Conservation (phyloP, 2,329 filamentous ascomycete species). For the Dothidotthia symphoricarpi region DNA sequence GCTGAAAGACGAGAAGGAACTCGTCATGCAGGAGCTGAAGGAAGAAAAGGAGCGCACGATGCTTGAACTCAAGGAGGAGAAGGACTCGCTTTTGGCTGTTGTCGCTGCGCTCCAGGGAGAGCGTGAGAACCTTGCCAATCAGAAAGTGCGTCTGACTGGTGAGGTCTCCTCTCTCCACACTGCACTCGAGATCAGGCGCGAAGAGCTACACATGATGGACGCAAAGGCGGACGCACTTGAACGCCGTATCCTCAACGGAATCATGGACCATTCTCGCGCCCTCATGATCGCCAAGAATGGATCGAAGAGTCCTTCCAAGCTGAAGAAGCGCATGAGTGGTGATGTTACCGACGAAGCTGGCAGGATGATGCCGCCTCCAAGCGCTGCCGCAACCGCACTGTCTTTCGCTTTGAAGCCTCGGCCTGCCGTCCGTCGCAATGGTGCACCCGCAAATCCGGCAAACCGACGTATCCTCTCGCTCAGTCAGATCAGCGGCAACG, state of each 20-base stretch:
- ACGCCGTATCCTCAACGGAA: conserved; percentile 87
- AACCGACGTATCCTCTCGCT: conserved; percentile 81
- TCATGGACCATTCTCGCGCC: conserved; percentile 92
- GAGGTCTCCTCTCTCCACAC: conserved; percentile 91
- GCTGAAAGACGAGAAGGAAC: conserved; percentile 45
- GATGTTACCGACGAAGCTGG: conserved; percentile 39
- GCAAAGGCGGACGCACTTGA: conserved; percentile 83
- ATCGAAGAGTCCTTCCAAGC: conserved; percentile 38
- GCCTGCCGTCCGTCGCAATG: conserved; percentile 43
- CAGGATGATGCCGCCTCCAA: conserved; percentile 35
- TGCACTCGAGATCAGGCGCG: conserved; percentile 80
- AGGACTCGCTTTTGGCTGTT: conserved; percentile 50
- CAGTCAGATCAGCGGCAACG: conserved; percentile 82
- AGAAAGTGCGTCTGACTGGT: conserved; percentile 76
- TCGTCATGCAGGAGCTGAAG: conserved; percentile 34
- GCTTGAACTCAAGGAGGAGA: conserved; percentile 42
- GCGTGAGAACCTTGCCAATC: conserved; percentile 70
- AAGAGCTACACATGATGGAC: conserved; percentile 91
- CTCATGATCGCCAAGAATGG: conserved; percentile 72
- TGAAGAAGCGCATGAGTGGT: conserved; percentile 34
- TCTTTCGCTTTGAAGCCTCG: conserved; percentile 53
- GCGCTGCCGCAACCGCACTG: conserved; percentile 37
- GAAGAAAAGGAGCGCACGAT: conserved; percentile 38
- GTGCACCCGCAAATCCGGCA: conserved; percentile 39
- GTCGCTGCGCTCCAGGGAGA: conserved; percentile 63